Conservation (phyloP, 176 grass and related monocot species). For the Musa beccarii region DNA sequence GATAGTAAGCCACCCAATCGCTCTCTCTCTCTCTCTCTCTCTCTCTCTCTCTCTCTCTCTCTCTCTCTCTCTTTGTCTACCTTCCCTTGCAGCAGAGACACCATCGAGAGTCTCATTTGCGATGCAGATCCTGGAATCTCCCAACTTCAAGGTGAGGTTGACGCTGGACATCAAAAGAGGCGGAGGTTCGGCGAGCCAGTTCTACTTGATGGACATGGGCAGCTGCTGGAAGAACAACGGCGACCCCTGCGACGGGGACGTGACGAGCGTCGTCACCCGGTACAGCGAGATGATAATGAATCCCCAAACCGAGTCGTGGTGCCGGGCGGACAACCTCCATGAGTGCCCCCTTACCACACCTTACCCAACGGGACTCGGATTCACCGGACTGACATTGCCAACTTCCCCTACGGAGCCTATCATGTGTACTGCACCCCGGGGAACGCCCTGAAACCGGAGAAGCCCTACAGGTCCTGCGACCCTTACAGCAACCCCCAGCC, state of each 20-base stretch:
- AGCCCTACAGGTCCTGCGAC: slow-evolving; percentile 73
- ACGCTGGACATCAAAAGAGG: slow-evolving; percentile 61
- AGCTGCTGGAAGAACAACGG: slow-evolving; percentile 96
- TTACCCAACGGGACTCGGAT: slow-evolving; percentile 71
- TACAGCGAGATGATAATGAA: slow-evolving; percentile 99
- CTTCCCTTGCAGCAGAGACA: background rate
- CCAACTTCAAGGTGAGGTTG: slow-evolving; percentile 70
- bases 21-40: background rate
- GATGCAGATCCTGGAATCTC: slow-evolving; percentile 57
- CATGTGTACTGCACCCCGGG: slow-evolving; percentile 88
- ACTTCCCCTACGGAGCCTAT: slow-evolving; percentile 71
- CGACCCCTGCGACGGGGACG: slow-evolving; percentile 54
- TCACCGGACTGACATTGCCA: slow-evolving; percentile 36
- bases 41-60: background rate
- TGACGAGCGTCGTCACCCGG: slow-evolving; percentile 56
- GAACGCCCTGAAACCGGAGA: slow-evolving; percentile 57
- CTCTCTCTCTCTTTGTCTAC: background rate
- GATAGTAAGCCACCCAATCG: slow-evolving; percentile 38
- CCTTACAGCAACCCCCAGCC: slow-evolving; percentile 92
- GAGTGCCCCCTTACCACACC: slow-evolving; percentile 85
- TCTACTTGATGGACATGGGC: slow-evolving; percentile 94
- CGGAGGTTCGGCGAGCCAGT: slow-evolving; percentile 63
- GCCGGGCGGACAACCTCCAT: slow-evolving; percentile 27
- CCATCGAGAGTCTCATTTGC: background rate
- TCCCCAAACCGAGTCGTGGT: slow-evolving; percentile 55